These are phyloP conservation scores for Arctium lappa DNA, from an alignment of 129 eudicot genomes.

Conservation along the genomic window DNA sequence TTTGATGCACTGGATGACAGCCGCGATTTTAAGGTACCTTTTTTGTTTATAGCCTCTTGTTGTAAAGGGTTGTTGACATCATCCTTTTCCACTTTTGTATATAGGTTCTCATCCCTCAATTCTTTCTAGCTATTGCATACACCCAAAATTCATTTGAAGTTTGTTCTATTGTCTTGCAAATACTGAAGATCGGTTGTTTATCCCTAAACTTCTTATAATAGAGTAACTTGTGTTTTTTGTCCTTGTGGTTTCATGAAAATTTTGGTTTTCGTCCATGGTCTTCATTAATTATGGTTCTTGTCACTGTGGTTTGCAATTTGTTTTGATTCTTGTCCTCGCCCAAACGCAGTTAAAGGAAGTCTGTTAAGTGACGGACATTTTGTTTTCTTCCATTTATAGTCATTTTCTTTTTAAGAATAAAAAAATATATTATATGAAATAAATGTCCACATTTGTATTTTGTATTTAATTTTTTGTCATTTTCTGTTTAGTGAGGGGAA, in stretches of 20 bases:
- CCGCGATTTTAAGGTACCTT: slow-evolving; percentile 59
- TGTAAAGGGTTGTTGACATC: not conserved
- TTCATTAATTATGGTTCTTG: not conserved
- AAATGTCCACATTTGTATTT: not conserved
- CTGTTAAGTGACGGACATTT: not conserved
- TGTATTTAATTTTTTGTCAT: not conserved
- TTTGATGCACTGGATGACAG: slow-evolving; percentile 78
- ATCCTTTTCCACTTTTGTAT: not conserved
- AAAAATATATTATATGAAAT: not conserved
- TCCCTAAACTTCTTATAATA: not conserved
- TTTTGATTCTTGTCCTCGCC: not conserved
- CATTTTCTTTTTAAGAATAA: not conserved
- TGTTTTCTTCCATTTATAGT: not conserved
- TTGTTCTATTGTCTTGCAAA: not conserved
- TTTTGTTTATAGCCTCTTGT: slow-evolving; percentile 2
- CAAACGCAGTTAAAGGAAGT: not conserved
- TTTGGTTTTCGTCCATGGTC: not conserved
- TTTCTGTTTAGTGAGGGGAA: not conserved
- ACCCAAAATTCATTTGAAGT: not conserved
- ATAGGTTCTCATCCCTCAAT: not conserved
- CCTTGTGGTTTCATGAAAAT: not conserved
- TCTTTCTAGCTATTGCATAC: not conserved
- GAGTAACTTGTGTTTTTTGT: not conserved
- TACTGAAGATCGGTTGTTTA: not conserved
- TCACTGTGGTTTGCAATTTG: not conserved